Percentiles rank a stretch among this genome's conserved stretches.
Conservation (phyloP, 768 basidiomycete species). For the Cystofilobasidium capitatum region DNA sequence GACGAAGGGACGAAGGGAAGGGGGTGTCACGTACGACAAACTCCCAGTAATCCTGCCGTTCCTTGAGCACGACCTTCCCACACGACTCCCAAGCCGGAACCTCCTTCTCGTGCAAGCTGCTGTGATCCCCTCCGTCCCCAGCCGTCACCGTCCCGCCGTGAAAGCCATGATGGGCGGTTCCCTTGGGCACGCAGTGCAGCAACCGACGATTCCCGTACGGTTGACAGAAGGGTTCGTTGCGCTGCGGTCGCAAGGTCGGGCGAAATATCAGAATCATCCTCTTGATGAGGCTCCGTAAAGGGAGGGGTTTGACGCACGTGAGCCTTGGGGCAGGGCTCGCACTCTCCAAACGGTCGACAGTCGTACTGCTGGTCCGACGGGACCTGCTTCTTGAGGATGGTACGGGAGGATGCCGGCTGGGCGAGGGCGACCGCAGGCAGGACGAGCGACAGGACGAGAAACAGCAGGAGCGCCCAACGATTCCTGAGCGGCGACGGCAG, state of each 20-base stretch:
- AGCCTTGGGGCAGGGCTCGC: constrained; percentile 45
- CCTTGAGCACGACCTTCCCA: constrained; percentile 67
- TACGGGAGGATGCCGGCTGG: too few relatives aligned
- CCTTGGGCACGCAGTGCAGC: constrained; percentile 55
- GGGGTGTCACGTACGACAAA: constrained; percentile 57
- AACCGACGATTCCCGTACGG: constrained; percentile 91
- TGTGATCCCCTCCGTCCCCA: background rate
- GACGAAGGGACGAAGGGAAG: background rate
- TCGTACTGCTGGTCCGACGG: constrained; percentile 14
- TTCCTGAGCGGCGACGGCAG: too few relatives aligned
- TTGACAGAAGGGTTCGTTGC: constrained; percentile 62
- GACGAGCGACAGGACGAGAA: too few relatives aligned
- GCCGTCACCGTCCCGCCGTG: background rate
- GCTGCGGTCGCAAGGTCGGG: background rate
- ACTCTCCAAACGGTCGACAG: constrained; percentile 42
- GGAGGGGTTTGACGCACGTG: constrained; percentile 37
- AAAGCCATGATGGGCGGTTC: constrained; percentile 6
- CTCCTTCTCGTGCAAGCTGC: constrained; percentile 34
- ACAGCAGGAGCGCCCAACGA: too few relatives aligned
- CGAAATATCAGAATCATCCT: background rate
- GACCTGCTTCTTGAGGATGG: too few relatives aligned
- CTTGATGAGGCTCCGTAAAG: constrained; percentile 14
- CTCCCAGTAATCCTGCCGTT: constrained; percentile 81
- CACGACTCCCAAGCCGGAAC: constrained; percentile 86
- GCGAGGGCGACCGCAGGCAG: too few relatives aligned